Percentiles rank a stretch among this genome's conserved stretches.
Evolutionary conservation across 208 protist genomes (phyloP).

Genomic region (Herpetomonas tarakana): DNA sequence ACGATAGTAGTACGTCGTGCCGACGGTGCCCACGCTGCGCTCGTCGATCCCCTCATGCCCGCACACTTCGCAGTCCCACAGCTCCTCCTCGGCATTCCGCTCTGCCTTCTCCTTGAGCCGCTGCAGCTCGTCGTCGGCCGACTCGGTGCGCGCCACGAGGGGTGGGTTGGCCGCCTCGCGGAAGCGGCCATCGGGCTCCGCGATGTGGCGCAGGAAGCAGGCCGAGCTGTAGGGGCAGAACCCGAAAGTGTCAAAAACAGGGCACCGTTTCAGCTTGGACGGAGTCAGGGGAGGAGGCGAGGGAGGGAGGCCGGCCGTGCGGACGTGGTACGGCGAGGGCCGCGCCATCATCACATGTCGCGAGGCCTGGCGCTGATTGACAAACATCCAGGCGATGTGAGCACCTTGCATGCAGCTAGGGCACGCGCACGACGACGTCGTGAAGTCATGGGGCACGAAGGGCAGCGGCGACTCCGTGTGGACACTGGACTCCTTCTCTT

Average conservation of each 20-base stretch:
- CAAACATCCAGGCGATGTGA: constrained; percentile 65
- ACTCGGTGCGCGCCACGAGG: constrained; percentile 25
- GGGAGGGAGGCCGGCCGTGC: constrained; percentile 4
- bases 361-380: constrained; percentile 72
- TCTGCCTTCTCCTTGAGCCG: constrained; percentile 39
- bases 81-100: constrained; percentile 29
- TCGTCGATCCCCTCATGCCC: constrained; percentile 64
- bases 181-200: background rate
- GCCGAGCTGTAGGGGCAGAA: constrained; percentile 73
- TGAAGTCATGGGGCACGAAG: constrained; percentile 5
- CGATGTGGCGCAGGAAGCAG: constrained; percentile 72
- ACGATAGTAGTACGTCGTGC: constrained; percentile 68
- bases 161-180: background rate
- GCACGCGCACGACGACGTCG: constrained; percentile 38
- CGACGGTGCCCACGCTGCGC: constrained; percentile 43
- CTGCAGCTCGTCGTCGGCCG: constrained; percentile 51
- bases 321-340: constrained; percentile 56
- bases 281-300: constrained; percentile 20
- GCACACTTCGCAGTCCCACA: constrained; percentile 80
- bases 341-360: constrained; percentile 69
- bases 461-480: too few relatives aligned
- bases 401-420: constrained; percentile 66
- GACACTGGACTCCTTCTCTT: too few relatives aligned
- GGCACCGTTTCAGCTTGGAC: constrained; percentile 41
- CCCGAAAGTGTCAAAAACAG: constrained; percentile 62